phyloP scores from a whole-genome alignment of 208 protist genomes.

The Crithidia expoeki region DNA sequence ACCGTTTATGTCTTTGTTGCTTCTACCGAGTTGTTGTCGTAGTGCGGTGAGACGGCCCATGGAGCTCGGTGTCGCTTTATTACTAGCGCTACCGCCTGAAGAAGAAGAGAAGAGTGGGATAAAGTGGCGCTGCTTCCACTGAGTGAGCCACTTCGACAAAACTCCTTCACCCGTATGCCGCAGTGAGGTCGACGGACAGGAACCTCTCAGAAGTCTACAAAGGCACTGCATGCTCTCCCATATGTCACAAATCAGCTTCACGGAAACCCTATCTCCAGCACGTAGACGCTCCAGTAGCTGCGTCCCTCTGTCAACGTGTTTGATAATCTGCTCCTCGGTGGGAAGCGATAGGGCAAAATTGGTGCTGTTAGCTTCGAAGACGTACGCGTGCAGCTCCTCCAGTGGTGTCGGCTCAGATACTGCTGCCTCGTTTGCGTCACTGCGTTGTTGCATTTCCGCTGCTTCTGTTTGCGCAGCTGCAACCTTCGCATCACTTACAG shows the following conservation, averaged over 20 bases:
- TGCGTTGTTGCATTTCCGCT: background rate
- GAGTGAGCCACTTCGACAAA: background rate
- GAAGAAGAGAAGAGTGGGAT: conserved; percentile 23
- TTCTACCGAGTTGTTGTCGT: conserved; percentile 2
- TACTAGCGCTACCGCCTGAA: background rate
- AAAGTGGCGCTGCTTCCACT: conserved; percentile 15
- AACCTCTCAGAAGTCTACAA: background rate
- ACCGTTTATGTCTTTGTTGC: no score
- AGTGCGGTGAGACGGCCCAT: conserved; percentile 19
- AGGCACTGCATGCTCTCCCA: background rate
- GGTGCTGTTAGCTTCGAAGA: background rate
- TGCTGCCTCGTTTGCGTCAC: background rate
- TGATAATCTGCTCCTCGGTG: background rate
- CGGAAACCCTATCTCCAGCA: conserved; percentile 12
- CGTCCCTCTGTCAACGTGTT: background rate
- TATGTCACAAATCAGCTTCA: background rate
- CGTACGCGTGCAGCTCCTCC: conserved; percentile 3
- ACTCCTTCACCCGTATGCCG: no score
- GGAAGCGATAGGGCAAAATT: background rate
- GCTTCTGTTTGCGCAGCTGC: no score
- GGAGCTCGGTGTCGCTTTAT: background rate
- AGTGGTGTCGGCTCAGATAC: background rate
- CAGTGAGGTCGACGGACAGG: no score
- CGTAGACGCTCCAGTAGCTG: conserved; percentile 10
- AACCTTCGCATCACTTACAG: no score